Base-by-base conservation (phyloP, 2,329 filamentous ascomycete species). In the Calonectria henricotiae region DNA sequence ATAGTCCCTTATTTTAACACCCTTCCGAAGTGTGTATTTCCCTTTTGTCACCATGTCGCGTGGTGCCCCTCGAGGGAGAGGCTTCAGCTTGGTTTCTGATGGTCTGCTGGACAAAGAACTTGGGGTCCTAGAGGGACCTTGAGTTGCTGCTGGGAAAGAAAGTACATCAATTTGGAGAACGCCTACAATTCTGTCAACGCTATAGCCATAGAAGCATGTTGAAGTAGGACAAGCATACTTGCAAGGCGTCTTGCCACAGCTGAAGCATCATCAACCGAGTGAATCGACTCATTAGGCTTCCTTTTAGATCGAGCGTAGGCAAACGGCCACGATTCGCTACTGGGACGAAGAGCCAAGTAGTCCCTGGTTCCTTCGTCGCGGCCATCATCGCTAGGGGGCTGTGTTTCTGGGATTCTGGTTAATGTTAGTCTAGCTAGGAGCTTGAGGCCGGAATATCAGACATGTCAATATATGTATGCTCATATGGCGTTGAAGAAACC, bases 1-100 rank as follows among this genome's bases (percentile, higher is more conserved):
- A 54, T 79, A 81, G 23, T 81, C 76, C 43, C 65, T 65, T 35
- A 80, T 81, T n/a, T 77, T 77, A 11, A 80, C 72, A 7, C 80
- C 78, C n/a, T 75, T 74, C 15, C 71, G 72, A 37, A 82, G 76
- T 1, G 72, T 78, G 44, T 73, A 82, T 39, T 58, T 73, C 8
- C 79, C 80, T n/a, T 73, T 74, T 35, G 39, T 78, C 27, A 79
- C 71, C 5, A 78, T 71, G 39, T 66, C 62, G 6, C 78, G 75
- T 23, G 75, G 78, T 4, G 79, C 78, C 30, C 73, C 74, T 25
- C 65, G 69, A 20, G 78, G 80, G 15, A 82, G 63, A 43, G 73
- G 71, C 35, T 63, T 76, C 5, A 77, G 39, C 35, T 73, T 78
- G n/a, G 70, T 74, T 32, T 23, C n/a, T n/a, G 35, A 6, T 5